These are phyloP conservation scores for Logfia minima DNA, from an alignment of 129 eudicot species.

Conservation along the genomic window DNA sequence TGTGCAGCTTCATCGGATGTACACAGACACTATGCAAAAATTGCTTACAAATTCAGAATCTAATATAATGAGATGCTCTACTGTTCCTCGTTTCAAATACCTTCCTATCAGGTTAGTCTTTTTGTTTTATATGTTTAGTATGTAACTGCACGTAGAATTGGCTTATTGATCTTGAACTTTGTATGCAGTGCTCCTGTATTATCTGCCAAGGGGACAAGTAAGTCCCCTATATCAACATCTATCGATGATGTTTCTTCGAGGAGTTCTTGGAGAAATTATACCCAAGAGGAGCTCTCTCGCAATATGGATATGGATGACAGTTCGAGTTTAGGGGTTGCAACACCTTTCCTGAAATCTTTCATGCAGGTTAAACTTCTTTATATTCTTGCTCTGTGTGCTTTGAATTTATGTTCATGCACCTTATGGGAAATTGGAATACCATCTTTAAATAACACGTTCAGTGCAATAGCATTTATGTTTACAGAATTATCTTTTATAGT, in stretches of 20 bases:
- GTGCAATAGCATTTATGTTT: too few relatives aligned
- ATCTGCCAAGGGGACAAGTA: slow-evolving; percentile 65
- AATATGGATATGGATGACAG: slow-evolving; percentile 60
- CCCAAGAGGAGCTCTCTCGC: slow-evolving; percentile 59
- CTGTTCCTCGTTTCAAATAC: slow-evolving; percentile 91
- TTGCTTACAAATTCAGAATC: slow-evolving; percentile 82
- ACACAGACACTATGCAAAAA: slow-evolving; percentile 76
- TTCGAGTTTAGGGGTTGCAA: slow-evolving; percentile 82
- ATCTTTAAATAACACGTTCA: background rate
- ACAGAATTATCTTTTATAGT: too few relatives aligned
- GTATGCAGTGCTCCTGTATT: slow-evolving; percentile 82
- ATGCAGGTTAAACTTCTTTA: slow-evolving; percentile 67
- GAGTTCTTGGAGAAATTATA: slow-evolving; percentile 71
- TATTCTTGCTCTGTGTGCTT: background rate
- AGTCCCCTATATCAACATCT: slow-evolving; percentile 65
- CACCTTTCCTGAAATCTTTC: slow-evolving; percentile 88
- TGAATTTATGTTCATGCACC: background rate
- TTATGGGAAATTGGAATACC: background rate
- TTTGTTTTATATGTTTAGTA: background rate
- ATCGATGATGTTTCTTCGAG: slow-evolving; percentile 70
- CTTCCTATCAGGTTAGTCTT: slow-evolving; percentile 84
- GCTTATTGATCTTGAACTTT: slow-evolving; percentile 15
- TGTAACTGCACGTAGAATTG: slow-evolving; percentile 7
- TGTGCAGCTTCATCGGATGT: slow-evolving; percentile 82
- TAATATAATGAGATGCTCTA: slow-evolving; percentile 90